phyloP scores from a whole-genome alignment of 2,329 filamentous ascomycete genomes.

The Lecanicillium sp. region DNA sequence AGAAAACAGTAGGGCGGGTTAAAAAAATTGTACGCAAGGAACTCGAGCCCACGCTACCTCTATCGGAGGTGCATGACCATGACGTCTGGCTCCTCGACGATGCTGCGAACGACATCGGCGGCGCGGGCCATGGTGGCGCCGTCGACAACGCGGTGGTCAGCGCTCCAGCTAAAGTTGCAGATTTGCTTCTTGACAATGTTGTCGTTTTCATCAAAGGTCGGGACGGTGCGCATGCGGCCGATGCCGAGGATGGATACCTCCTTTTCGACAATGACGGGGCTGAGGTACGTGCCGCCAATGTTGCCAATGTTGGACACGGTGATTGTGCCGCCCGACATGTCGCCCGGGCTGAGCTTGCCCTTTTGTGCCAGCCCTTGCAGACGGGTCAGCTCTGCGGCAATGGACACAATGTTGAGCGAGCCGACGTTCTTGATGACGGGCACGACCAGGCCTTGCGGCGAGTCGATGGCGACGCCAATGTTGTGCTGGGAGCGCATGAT shows the following conservation, averaged over 20 bases:
- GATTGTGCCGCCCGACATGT: constrained; percentile 82
- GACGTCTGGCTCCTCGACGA: constrained; percentile 75
- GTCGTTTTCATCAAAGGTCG: constrained; percentile 60
- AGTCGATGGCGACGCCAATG: constrained; percentile 94
- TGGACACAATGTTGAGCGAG: constrained; percentile 63
- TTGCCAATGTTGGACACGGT: constrained; percentile 95
- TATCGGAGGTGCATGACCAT: constrained; percentile 80
- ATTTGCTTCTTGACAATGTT: constrained; percentile 67
- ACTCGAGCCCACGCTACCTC: too few relatives aligned
- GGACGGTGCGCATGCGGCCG: constrained; percentile 70
- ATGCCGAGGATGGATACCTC: constrained; percentile 91
- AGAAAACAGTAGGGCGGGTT: too few relatives aligned
- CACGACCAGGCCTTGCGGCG: constrained; percentile 77
- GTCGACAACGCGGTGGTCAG: constrained; percentile 89
- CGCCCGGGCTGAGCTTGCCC: constrained; percentile 66
- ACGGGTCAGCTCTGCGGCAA: constrained; percentile 67
- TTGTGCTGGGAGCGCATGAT: constrained; percentile 81
- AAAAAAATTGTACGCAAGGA: neutral
- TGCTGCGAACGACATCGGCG: constrained; percentile 67
- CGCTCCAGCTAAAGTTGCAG: constrained; percentile 91
- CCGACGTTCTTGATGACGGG: constrained; percentile 85
- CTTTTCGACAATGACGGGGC: constrained; percentile 80
- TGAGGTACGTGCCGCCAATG: constrained; percentile 86
- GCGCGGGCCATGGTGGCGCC: constrained; percentile 91
- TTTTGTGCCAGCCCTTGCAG: constrained; percentile 64